Evolutionary conservation across 371 early-diverging fungal genomes (phyloP).

Genomic region (Mortierella sp.): DNA sequence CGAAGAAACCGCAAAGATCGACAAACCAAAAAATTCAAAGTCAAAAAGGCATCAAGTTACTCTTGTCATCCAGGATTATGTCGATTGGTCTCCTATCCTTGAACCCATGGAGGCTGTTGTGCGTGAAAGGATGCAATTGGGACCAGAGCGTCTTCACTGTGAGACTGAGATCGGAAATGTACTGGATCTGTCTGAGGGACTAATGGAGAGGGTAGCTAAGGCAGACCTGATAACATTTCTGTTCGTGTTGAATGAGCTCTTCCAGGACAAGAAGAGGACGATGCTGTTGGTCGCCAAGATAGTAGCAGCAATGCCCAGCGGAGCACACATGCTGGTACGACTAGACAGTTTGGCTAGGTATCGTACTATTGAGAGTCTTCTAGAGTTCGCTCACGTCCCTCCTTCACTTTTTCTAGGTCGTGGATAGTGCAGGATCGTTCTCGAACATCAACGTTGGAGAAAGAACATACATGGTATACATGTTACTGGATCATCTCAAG

Average conservation of each 20-base stretch:
- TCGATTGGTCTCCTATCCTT: slow-evolving; percentile 70
- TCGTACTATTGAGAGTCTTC: not conserved
- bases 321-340: slow-evolving; percentile 73
- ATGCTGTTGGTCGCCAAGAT: slow-evolving; percentile 79
- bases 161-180: slow-evolving; percentile 63
- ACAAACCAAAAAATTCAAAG: slow-evolving; percentile 28
- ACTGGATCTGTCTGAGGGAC: slow-evolving; percentile 52
- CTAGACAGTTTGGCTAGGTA: not conserved
- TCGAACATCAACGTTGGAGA: slow-evolving; percentile 83
- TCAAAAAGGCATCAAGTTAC: slow-evolving; percentile 60
- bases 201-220: slow-evolving; percentile 53
- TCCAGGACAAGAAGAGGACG: slow-evolving; percentile 80
- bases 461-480: slow-evolving; percentile 87
- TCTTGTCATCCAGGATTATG: slow-evolving; percentile 78
- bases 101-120: slow-evolving; percentile 58
- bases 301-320: slow-evolving; percentile 72
- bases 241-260: slow-evolving; percentile 93
- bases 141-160: slow-evolving; percentile 53
- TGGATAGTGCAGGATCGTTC: slow-evolving; percentile 95
- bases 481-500: slow-evolving; percentile 84
- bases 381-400: not conserved
- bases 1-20: not conserved
- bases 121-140: slow-evolving; percentile 58
- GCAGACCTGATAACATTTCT: slow-evolving; percentile 85
- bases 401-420: slow-evolving; percentile 60